phyloP scores from a whole-genome alignment of 73 alveolate species.

The Strombidium stylifer region DNA sequence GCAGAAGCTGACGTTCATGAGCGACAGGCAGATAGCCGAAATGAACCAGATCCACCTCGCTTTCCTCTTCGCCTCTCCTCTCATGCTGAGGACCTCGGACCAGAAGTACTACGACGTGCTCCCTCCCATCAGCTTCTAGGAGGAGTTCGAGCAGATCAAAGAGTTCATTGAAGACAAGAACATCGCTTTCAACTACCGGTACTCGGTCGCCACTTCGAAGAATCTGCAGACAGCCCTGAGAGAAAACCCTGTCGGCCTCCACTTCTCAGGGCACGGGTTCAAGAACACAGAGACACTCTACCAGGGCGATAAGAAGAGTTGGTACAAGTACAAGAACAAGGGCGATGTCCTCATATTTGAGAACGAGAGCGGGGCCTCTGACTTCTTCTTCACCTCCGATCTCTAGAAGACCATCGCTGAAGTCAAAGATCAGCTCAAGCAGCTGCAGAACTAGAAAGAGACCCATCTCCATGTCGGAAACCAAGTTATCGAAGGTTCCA shows the following conservation, averaged over 20 bases:
- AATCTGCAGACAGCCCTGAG: slow-evolving; percentile 4
- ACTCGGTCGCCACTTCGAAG: slow-evolving; percentile 13
- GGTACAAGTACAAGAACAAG: not conserved
- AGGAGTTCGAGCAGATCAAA: slow-evolving; percentile 18
- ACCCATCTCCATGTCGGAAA: no score
- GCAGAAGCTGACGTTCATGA: no score
- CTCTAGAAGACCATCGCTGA: not conserved
- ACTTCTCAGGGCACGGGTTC: slow-evolving; percentile 38
- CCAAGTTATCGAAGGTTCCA: no score
- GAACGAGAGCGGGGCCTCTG: slow-evolving; percentile 6
- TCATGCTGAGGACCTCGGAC: slow-evolving; percentile 6
- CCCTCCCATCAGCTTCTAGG: slow-evolving; percentile 30
- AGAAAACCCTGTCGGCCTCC: slow-evolving; percentile 17
- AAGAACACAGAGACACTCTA: not conserved
- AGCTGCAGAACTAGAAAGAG: no score
- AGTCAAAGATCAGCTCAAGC: no score
- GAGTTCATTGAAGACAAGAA: not conserved
- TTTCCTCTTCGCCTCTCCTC: slow-evolving; percentile 21
- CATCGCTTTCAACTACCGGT: slow-evolving; percentile 1
- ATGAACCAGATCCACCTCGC: slow-evolving; percentile 32
- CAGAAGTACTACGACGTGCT: not conserved
- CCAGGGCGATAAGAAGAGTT: not conserved
- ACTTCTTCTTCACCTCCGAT: slow-evolving; percentile 1
- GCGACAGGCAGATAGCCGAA: no score
- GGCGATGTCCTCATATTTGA: slow-evolving; percentile 28